Base-by-base conservation (phyloP, 192 early-diverging fungal genomes). In the Umbelopsis sp. region DNA sequence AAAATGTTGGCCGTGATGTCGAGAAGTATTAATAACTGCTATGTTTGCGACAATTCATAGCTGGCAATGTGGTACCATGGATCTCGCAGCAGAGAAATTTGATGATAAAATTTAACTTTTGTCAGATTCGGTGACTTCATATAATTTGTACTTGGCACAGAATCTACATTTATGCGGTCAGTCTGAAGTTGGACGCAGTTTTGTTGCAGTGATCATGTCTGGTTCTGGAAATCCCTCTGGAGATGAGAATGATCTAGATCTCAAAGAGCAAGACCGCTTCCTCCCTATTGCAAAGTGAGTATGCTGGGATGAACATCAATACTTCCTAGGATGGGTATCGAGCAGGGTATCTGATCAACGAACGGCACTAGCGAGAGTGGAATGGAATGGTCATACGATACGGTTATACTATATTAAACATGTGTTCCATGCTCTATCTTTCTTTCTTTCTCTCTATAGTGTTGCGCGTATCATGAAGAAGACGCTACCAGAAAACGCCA, bases 381-480 rank as follows among this genome's bases (percentile, higher is more conserved):
- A 41, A 41, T 41, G 38, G 12, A 41, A 41, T 11, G 12, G 8
- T 5, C 4, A 1, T n/a, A 41, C 8, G 12, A 41, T 11, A 41
- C 38, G 38, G 12, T 41, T 41, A 6, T 8, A 22, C 11, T 7
- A 12, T 34, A 62, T 32, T 62, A 62, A 62, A 62, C 56, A 29
- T 31, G 56, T 26, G 34, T 17, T 65, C 5, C 12, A 11, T 41
- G 38, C 38, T 41, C 38, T n/a, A n/a, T n/a, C n/a, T n/a, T n/a
- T n/a, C n/a, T n/a, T 34, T 68, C 54, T 89, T 87, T 25, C n/a
- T n/a, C n/a, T n/a, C n/a, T n/a, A 47, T 70, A 81, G 79, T 80
- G 97, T 99, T 24, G 93, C 96, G 5, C 84, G 97, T 50, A 95
- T 99, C 53, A 99, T 99, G 96, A 99, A 99, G 80, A 84, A 91